phyloP scores from a whole-genome alignment of 768 basidiomycete genomes.

The Rossbeevera mucosa region DNA sequence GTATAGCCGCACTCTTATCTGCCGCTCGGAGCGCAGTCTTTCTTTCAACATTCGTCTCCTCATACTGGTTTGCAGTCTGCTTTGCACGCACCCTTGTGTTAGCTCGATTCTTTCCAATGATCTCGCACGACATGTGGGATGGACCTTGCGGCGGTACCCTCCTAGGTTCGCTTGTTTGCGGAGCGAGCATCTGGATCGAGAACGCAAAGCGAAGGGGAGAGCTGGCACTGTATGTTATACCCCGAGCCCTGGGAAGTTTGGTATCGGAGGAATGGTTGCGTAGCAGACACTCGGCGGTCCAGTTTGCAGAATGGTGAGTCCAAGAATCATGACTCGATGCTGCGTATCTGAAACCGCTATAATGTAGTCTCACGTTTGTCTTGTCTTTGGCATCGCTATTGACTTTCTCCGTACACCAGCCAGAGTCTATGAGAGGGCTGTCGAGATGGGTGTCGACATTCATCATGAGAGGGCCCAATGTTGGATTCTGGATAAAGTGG shows the following conservation, averaged over 20 bases:
- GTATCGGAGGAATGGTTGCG: slow-evolving; percentile 54
- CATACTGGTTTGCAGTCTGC: slow-evolving; percentile 70
- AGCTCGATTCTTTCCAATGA: slow-evolving; percentile 56
- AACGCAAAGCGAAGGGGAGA: slow-evolving; percentile 67
- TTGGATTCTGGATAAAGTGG: slow-evolving; percentile 47
- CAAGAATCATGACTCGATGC: not conserved
- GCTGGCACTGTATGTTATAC: slow-evolving; percentile 76
- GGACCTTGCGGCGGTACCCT: slow-evolving; percentile 67
- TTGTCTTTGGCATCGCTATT: slow-evolving; percentile 62
- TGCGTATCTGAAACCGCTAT: slow-evolving; percentile 10
- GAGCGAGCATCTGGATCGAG: slow-evolving; percentile 76
- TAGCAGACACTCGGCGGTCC: slow-evolving; percentile 38
- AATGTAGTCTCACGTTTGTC: slow-evolving; percentile 50
- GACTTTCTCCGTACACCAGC: slow-evolving; percentile 57
- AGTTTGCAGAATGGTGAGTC: slow-evolving; percentile 52
- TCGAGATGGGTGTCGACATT: slow-evolving; percentile 70
- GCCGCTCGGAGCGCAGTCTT: slow-evolving; percentile 66
- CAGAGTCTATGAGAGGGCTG: slow-evolving; percentile 64
- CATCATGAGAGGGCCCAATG: slow-evolving; percentile 56
- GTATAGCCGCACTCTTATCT: slow-evolving; percentile 41
- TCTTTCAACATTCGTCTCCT: slow-evolving; percentile 65
- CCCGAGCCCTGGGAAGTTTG: slow-evolving; percentile 60
- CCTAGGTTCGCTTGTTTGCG: slow-evolving; percentile 64
- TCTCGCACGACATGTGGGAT: slow-evolving; percentile 79
- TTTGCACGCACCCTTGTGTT: slow-evolving; percentile 60